These are phyloP conservation scores for Fusarium camptoceras DNA, from an alignment of 2,329 filamentous ascomycete genomes.

Conservation along the genomic window DNA sequence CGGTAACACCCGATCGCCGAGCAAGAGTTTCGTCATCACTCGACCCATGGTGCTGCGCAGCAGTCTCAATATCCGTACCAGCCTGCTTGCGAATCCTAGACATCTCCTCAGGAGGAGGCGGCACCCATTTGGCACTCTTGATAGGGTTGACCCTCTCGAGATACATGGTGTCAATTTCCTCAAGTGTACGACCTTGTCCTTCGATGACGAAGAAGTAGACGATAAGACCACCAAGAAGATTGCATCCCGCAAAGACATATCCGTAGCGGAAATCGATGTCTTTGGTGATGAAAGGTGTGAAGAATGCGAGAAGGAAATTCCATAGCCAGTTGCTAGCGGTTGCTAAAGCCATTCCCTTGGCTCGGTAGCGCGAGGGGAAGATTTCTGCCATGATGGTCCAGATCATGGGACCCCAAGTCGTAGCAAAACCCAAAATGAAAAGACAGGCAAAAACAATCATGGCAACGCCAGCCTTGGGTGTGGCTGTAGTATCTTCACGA, in stretches of 20 bases:
- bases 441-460: constrained; percentile 73
- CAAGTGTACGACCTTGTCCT: constrained; percentile 76
- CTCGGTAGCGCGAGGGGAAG: constrained; percentile 72
- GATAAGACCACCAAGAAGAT: constrained; percentile 70
- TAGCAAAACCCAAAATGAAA: constrained; percentile 74
- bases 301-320: constrained; percentile 82
- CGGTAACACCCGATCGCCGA: constrained; percentile 11
- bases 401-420: constrained; percentile 74
- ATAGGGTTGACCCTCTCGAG: constrained; percentile 72
- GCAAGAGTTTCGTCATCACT: constrained; percentile 40
- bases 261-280: constrained; percentile 80
- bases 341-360: constrained; percentile 69
- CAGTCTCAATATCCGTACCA: constrained; percentile 53
- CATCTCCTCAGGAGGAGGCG: constrained; percentile 59
- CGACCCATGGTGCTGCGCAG: background rate
- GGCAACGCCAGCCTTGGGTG: constrained; percentile 63
- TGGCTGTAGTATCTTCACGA: constrained; percentile 46
- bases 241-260: constrained; percentile 80
- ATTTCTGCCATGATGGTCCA: constrained; percentile 75
- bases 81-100: constrained; percentile 56
- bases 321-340: constrained; percentile 75
- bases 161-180: constrained; percentile 86
- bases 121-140: constrained; percentile 68
- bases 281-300: constrained; percentile 81
- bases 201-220: constrained; percentile 85